phyloP scores from a whole-genome alignment of 2,329 filamentous ascomycete species.

The Exophiala calicioides region DNA sequence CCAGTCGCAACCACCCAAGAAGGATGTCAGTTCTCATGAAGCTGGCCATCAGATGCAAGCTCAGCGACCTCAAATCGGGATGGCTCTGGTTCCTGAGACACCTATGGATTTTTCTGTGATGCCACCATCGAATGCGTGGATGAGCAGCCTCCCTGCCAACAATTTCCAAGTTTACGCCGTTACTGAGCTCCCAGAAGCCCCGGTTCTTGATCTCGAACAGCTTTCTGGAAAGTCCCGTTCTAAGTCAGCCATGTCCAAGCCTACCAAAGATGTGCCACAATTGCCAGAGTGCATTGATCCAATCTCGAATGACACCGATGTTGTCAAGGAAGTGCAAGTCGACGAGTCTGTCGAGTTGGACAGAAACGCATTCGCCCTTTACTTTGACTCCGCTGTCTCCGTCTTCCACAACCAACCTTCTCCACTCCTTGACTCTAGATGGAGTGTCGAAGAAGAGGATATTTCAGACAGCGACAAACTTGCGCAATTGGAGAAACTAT shows the following conservation, averaged over 20 bases:
- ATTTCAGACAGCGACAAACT: slow-evolving; percentile 15
- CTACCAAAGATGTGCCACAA: slow-evolving; percentile 16
- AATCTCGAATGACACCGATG: slow-evolving; percentile 34
- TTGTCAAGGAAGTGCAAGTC: slow-evolving; percentile 54
- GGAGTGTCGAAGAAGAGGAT: not conserved
- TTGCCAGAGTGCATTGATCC: slow-evolving; percentile 24
- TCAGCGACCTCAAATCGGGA: slow-evolving; percentile 67
- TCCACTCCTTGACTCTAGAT: slow-evolving; percentile 3
- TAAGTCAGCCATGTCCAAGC: slow-evolving; percentile 1
- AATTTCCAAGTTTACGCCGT: slow-evolving; percentile 64
- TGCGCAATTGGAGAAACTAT: slow-evolving; percentile 19
- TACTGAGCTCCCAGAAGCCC: slow-evolving; percentile 67
- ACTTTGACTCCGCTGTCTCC: slow-evolving; percentile 15
- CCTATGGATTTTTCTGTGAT: slow-evolving; percentile 73
- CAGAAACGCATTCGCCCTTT: slow-evolving; percentile 16
- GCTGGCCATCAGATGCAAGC: slow-evolving; percentile 53
- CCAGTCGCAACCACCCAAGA: slow-evolving; percentile 51
- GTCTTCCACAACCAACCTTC: slow-evolving; percentile 17
- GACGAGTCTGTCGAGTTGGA: slow-evolving; percentile 51
- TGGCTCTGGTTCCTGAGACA: slow-evolving; percentile 82
- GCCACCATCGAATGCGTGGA: slow-evolving; percentile 56
- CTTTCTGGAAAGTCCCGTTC: slow-evolving; percentile 69
- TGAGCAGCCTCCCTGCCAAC: slow-evolving; percentile 48
- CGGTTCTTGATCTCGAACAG: slow-evolving; percentile 59
- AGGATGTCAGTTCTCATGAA: slow-evolving; percentile 66